Evolutionary conservation across 2,329 filamentous ascomycete species (phyloP), one percentile per base, ranked within the genome.

Genomic region (Rhinocladiella similis): DNA sequence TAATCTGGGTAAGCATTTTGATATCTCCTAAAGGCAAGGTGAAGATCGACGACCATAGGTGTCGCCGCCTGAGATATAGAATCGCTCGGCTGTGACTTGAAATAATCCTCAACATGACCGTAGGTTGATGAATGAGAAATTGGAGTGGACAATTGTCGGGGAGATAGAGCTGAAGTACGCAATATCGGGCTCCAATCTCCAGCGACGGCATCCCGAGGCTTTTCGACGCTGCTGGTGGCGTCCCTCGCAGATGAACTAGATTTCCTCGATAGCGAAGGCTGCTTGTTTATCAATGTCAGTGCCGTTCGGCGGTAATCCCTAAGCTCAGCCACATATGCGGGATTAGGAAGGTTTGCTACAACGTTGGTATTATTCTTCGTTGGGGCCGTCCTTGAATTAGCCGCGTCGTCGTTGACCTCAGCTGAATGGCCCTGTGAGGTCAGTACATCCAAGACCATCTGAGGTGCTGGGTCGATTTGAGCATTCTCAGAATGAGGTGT

Each of bases 1-100:
- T 78, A 78, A 19, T 56, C 56, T 2, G 72, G 65, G 59, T 78
- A 79, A 27, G 72, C 63, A 16, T 57, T 61, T 57, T 69, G 68
- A 53, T 77, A 79, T 35, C 66, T 70, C 7, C 69, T 62, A 59
- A 69, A 75, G 22, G 73, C 62, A 18, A 46, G 63, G 5, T 63
- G 61, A 12, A 13, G 61, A 10, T 53, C 33, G 35, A 19, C 20
- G 25, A 4, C 35, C 13, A 20, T 22, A 16, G 48, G 19, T 33
- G n/a, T 39, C 12, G 27, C 18, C 14, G 22, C 22, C 6, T 18
- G 29, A 22, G 27, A 50, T 20, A 20, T 16, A 22, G 41, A 38
- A n/a, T 56, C 27, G n/a, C n/a, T 43, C 7, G 47, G 16, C 41
- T 38, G 45, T 2, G 16, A 7, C 38, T 55, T 42, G 29, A 13